These are phyloP conservation scores for Azolla pinnata DNA, from an alignment of 75 land plant species.

Conservation along the genomic window DNA sequence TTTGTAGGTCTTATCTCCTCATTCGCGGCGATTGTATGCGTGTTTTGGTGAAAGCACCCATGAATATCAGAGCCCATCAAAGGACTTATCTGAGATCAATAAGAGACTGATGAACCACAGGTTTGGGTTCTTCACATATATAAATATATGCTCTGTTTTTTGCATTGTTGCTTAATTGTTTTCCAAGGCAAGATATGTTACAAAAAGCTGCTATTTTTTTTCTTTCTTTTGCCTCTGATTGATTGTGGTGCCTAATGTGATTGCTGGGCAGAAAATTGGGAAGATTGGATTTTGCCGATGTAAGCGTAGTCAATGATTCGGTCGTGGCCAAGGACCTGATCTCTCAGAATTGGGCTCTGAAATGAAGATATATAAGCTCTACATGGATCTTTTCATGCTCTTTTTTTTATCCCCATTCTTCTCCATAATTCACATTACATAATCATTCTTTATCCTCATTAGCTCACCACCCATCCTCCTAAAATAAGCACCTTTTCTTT, in stretches of 20 bases:
- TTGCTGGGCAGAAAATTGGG: conserved; percentile 15
- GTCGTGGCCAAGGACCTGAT: no score
- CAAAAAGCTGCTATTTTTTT: neutral
- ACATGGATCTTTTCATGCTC: no score
- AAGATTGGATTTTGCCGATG: conserved; percentile 47
- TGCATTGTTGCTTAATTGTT: no score
- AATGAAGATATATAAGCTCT: no score
- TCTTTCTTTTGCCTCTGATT: neutral
- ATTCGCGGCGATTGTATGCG: conserved; percentile 83
- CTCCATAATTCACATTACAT: no score
- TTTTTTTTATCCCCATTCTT: no score
- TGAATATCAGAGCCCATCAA: conserved; percentile 97
- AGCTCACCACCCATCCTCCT: no score
- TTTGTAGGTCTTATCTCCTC: conserved; percentile 70
- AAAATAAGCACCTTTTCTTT: no score
- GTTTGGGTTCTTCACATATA: conserved; percentile 2
- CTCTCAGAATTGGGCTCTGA: no score
- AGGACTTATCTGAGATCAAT: conserved; percentile 83
- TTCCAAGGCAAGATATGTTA: neutral
- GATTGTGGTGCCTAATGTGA: no score
- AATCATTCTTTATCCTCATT: no score
- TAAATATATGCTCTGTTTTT: no score
- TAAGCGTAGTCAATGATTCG: conserved; percentile 36
- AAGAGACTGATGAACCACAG: conserved; percentile 51
- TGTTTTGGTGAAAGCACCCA: conserved; percentile 98